phyloP scores from a whole-genome alignment of 306 rosid species.

The Cajanus cajan region DNA sequence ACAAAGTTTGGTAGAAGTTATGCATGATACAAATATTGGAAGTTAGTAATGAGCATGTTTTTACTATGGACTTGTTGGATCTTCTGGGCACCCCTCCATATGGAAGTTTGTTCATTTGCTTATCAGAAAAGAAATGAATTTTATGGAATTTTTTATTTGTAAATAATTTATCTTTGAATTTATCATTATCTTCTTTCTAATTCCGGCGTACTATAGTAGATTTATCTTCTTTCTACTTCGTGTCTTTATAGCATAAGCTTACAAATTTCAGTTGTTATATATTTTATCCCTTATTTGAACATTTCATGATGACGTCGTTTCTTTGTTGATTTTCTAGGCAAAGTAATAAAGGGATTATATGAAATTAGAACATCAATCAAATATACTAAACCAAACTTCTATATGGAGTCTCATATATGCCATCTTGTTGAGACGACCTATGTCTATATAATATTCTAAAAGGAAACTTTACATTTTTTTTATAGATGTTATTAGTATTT shows the following conservation, averaged over 20 bases:
- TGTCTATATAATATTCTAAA: too few relatives aligned
- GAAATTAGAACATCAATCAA: background rate
- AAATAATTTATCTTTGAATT: background rate
- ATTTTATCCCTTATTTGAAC: background rate
- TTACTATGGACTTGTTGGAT: background rate
- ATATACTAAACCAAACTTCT: background rate
- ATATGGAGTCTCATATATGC: background rate
- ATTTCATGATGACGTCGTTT: background rate
- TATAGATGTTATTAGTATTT: too few relatives aligned
- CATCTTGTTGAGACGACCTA: too few relatives aligned
- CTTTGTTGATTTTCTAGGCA: background rate
- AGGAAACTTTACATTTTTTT: too few relatives aligned
- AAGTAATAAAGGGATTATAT: background rate
- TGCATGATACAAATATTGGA: background rate
- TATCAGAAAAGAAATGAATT: background rate
- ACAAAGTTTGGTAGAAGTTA: background rate
- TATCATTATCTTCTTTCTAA: too few relatives aligned
- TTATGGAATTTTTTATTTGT: background rate
- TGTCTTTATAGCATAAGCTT: background rate
- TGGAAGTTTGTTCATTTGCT: background rate
- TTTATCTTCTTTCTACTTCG: background rate
- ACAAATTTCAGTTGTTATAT: background rate
- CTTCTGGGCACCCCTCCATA: background rate
- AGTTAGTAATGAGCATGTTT: slow-evolving; percentile 14
- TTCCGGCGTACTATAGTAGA: background rate